phyloP scores from a whole-genome alignment of 1,284 basidiomycete species.

The Uromyces viciae-fabae region DNA sequence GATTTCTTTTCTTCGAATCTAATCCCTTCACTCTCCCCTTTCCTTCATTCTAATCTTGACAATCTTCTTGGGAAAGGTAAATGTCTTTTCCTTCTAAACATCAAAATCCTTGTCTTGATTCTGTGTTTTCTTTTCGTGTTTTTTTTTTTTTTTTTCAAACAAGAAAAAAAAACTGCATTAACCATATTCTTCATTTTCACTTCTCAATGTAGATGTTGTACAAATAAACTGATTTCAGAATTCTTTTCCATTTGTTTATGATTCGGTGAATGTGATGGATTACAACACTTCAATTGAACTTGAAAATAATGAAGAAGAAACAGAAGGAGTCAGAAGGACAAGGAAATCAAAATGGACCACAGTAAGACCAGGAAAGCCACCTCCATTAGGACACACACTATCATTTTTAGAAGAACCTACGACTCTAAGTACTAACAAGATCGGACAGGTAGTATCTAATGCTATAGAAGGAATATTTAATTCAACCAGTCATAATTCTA shows the following conservation, averaged over 20 bases:
- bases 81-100: background rate
- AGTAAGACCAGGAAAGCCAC: constrained; percentile 18
- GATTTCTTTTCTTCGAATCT: background rate
- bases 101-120: background rate
- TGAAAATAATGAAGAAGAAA: background rate
- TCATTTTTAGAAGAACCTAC: constrained; percentile 19
- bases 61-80: background rate
- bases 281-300: background rate
- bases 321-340: background rate
- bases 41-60: background rate
- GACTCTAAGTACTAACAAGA: background rate
- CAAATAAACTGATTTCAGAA: too few species aligned
- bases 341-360: constrained; percentile 18
- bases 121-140: too few species aligned
- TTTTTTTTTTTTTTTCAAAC: constrained; percentile 4
- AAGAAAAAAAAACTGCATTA: background rate
- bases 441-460: background rate
- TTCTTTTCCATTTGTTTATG: too few species aligned
- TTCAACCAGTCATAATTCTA: too few species aligned
- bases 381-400: background rate
- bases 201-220: too few species aligned
- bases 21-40: background rate
- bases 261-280: too few species aligned
- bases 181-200: background rate
- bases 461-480: constrained; percentile 16